Base-by-base conservation (phyloP, 2,329 filamentous ascomycete species). In the Lasiodiplodia sp. region DNA sequence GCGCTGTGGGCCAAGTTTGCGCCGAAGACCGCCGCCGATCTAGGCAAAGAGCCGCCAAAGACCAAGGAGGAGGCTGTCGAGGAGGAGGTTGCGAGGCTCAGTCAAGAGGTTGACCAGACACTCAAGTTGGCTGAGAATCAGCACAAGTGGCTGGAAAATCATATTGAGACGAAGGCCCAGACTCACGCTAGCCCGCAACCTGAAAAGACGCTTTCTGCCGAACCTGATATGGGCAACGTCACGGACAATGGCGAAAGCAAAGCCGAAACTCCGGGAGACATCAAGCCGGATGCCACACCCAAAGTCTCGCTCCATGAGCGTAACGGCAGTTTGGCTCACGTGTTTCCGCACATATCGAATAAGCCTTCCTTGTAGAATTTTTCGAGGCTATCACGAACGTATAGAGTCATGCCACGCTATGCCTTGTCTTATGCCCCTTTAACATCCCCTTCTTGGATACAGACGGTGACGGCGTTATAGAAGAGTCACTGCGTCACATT, bases 1-100 rank as follows among this genome's bases (percentile, higher is more conserved):
- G 79, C 77, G 3, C 74, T 92, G 65, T 98, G 94, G 94, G 84
- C 88, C 25, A 80, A 82, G 56, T 86, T 91, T 0, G 90, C 91
- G 4, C 82, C 89, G 28, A 82, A 86, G 70, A 84, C 38, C 73
- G 86, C 86, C 5, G 25, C 82, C 82, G 72, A 84, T 81, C 69
- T 86, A 86, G 74, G 60, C 34, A 40, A 51, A 62, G 63, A 80
- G 66, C 71, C 77, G 2, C 73, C 74, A 65, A 82, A 79, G 74
- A 83, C 79, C 10, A 83, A 82, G 55, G 88, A 91, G 71, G 87
- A 91, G 75, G 74, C 76, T 53, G 76, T 90, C 21, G 82, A 86
- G 56, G 84, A 88, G 16, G 87, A 89, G 72, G 83, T 89, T 11
- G 84, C 86, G 14, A 85, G 86, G 71, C 78, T 90, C 37, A 87